Evolutionary conservation across 2,329 filamentous ascomycete species (phyloP).

Genomic region (Exophiala sp.): DNA sequence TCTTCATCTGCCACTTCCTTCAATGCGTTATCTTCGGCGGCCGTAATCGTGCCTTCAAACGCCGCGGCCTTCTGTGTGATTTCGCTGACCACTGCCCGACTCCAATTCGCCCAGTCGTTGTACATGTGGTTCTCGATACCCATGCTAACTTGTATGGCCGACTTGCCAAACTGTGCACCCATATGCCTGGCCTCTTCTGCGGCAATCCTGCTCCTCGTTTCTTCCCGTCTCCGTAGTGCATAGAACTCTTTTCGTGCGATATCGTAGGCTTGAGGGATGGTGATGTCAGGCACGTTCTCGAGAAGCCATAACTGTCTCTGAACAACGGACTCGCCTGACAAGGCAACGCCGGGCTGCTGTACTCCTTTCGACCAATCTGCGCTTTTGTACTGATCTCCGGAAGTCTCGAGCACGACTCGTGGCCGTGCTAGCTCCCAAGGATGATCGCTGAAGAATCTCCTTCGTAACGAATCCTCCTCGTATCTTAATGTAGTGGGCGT

Average conservation of each 20-base stretch:
- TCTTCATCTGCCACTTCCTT: slow-evolving; percentile 8
- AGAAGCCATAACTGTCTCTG: slow-evolving; percentile 89
- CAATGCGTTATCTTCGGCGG: slow-evolving; percentile 18
- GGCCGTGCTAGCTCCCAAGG: slow-evolving; percentile 95
- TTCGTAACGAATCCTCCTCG: slow-evolving; percentile 77
- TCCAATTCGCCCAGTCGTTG: slow-evolving; percentile 84
- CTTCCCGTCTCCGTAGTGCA: slow-evolving; percentile 71
- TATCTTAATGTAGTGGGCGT: slow-evolving; percentile 74
- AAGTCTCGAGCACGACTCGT: slow-evolving; percentile 75
- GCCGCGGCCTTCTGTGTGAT: slow-evolving; percentile 47
- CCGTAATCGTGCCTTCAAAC: slow-evolving; percentile 33
- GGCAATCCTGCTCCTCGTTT: slow-evolving; percentile 77
- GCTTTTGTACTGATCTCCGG: slow-evolving; percentile 73
- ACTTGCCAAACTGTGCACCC: slow-evolving; percentile 84
- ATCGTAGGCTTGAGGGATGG: slow-evolving; percentile 74
- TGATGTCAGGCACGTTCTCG: slow-evolving; percentile 57
- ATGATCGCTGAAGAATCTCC: slow-evolving; percentile 85
- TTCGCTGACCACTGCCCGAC: slow-evolving; percentile 51
- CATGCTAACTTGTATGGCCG: slow-evolving; percentile 72
- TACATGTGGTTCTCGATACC: slow-evolving; percentile 74
- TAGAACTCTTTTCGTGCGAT: slow-evolving; percentile 87
- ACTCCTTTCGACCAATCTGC: slow-evolving; percentile 60
- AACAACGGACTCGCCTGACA: slow-evolving; percentile 88
- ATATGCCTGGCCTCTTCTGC: slow-evolving; percentile 81
- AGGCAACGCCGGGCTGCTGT: slow-evolving; percentile 67